A percentile compares a stretch with the other conserved stretches of the same genome.
Evolutionary conservation across 2,329 filamentous ascomycete genomes (phyloP).

Genomic region (Fusarium denticulatum): DNA sequence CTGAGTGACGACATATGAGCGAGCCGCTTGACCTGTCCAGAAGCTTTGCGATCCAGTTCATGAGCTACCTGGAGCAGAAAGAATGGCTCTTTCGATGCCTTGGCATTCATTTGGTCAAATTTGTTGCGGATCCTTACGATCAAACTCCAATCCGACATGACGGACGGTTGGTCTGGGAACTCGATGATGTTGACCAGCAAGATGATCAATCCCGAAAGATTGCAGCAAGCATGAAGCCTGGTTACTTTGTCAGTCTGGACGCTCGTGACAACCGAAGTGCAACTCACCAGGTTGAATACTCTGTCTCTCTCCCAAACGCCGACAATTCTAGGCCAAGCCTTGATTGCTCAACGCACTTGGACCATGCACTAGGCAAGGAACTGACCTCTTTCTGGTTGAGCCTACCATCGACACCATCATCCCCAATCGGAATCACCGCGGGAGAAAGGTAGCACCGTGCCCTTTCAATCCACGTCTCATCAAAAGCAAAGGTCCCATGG

Average conservation of each 20-base stretch:
- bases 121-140: neutral
- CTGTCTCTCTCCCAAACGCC: neutral
- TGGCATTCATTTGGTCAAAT: constrained; percentile 15
- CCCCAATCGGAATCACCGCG: rapidly evolving
- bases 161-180: neutral
- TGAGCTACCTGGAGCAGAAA: neutral
- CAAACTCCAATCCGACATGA: constrained; percentile 5
- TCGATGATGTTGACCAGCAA: constrained; percentile 25
- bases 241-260: rapidly evolving
- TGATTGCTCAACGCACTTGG: neutral
- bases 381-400: neutral
- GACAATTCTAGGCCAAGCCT: neutral
- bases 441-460: neutral
- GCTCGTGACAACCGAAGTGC: rapidly evolving
- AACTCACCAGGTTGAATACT: neutral
- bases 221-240: constrained; percentile 12
- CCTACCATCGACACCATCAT: neutral
- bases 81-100: constrained; percentile 6
- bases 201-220: constrained; percentile 13
- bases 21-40: neutral
- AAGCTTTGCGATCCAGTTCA: neutral
- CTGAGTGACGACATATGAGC: neutral
- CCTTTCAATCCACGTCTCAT: neutral
- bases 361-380: neutral
- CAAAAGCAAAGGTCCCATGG: neutral